phyloP scores from a whole-genome alignment of 2,329 filamentous ascomycete species.

The Magnaporthiopsis poae region DNA sequence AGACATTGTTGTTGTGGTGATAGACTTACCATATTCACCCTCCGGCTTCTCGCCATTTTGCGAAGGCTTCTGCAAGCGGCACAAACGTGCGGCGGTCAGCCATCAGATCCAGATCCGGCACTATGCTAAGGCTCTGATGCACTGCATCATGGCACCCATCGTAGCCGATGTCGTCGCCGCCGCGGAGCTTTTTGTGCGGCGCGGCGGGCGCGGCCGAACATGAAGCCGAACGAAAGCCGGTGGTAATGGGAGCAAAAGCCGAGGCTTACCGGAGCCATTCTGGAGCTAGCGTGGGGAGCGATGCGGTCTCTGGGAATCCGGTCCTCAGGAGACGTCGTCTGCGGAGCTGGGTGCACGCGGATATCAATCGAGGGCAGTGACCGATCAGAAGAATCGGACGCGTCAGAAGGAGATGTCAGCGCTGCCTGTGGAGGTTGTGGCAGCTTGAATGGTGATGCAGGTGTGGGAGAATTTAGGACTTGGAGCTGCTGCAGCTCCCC shows the following conservation, averaged over 20 bases:
- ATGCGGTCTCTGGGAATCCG: background rate
- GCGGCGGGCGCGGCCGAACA: background rate
- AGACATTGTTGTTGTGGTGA: background rate
- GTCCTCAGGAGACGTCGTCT: background rate
- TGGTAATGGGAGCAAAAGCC: background rate
- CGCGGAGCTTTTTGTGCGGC: background rate
- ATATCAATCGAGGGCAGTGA: background rate
- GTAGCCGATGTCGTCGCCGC: background rate
- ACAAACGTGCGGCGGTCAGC: background rate
- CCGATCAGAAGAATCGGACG: background rate
- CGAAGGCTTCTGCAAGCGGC: constrained; percentile 3
- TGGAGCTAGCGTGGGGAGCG: background rate
- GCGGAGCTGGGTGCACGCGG: background rate
- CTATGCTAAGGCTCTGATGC: background rate
- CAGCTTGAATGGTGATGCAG: constrained; percentile 1
- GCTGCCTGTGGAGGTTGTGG: background rate
- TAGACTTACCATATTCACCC: constrained; percentile 7
- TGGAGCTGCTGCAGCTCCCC: constrained; percentile 2
- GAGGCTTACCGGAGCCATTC: constrained; percentile 9
- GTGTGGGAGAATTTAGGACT: constrained; percentile 3
- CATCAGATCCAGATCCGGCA: background rate
- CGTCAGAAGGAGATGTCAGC: background rate
- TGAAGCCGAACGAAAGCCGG: background rate
- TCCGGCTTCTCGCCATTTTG: constrained; percentile 8
- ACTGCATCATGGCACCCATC: background rate